phyloP scores from a whole-genome alignment of 1,284 basidiomycete species.

The Apiotrichum gracile region DNA sequence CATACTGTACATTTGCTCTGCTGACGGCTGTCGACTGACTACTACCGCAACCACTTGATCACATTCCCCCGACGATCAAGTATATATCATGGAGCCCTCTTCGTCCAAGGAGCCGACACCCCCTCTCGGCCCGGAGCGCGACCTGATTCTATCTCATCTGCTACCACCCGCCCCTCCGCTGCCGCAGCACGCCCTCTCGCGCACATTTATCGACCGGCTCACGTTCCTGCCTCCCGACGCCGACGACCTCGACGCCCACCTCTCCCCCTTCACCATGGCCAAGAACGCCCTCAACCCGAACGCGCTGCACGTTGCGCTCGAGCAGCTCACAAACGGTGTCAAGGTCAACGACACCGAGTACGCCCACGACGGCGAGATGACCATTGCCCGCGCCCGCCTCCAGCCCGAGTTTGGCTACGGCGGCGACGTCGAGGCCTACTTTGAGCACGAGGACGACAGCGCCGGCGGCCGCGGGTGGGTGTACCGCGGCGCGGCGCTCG shows the following conservation, averaged over 20 bases:
- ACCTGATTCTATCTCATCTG: conserved; percentile 35
- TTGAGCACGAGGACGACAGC: conserved; percentile 14
- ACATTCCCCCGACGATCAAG: too few relatives aligned
- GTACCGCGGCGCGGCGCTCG: conserved; percentile 20
- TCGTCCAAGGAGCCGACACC: conserved; percentile 7
- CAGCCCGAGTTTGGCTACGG: neutral
- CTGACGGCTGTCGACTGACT: too few relatives aligned
- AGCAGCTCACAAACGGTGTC: neutral
- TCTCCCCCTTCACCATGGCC: conserved; percentile 29
- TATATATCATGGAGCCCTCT: neutral
- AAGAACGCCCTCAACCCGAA: conserved; percentile 1
- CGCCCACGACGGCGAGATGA: conserved; percentile 16
- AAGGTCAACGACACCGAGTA: conserved; percentile 9
- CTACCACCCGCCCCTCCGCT: conserved; percentile 37
- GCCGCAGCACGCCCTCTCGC: conserved; percentile 28
- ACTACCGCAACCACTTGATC: too few relatives aligned
- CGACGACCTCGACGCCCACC: conserved; percentile 32
- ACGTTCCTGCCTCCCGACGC: conserved; percentile 37
- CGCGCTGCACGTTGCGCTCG: conserved; percentile 10
- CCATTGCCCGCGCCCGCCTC: conserved; percentile 6
- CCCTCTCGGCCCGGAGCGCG: conserved; percentile 24
- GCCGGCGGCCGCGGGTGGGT: conserved; percentile 31
- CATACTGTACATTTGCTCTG: too few relatives aligned
- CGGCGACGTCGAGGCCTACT: conserved; percentile 7
- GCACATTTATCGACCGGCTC: conserved; percentile 34